phyloP scores from a whole-genome alignment of 2,329 filamentous ascomycete species.

The Trichophyton simii region DNA sequence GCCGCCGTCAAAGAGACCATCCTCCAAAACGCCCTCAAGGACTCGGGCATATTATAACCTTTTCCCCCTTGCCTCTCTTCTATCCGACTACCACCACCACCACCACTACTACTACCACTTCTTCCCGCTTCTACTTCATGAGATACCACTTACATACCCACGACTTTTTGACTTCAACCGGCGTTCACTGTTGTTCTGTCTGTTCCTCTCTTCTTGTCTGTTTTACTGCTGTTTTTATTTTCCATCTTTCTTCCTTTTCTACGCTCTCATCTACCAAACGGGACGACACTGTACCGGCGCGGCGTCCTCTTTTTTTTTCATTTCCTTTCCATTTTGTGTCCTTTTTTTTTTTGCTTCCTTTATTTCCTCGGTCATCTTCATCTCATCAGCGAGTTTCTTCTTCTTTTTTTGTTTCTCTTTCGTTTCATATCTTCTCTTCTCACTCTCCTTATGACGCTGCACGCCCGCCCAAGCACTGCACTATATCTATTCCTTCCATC shows the following conservation, averaged over 20 bases:
- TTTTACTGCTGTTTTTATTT: background rate
- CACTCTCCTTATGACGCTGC: background rate
- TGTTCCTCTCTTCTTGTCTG: background rate
- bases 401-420: background rate
- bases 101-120: background rate
- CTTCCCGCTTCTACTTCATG: background rate
- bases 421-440: background rate
- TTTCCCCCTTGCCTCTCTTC: background rate
- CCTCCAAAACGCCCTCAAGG: constrained; percentile 92
- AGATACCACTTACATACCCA: background rate
- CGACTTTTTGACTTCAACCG: background rate
- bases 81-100: background rate
- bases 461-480: background rate
- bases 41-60: constrained; percentile 80
- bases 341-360: background rate
- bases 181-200: background rate
- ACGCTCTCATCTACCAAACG: background rate
- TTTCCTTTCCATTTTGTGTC: background rate
- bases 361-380: background rate
- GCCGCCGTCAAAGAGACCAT: constrained; percentile 98
- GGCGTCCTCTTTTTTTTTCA: background rate
- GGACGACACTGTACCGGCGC: background rate
- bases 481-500: background rate
- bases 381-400: background rate
- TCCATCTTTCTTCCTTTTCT: background rate